A percentile compares a stretch with the other conserved stretches of the same genome.
Conservation (phyloP, 1,139 yeast genomes). For the Saccharomyces uvarum region DNA sequence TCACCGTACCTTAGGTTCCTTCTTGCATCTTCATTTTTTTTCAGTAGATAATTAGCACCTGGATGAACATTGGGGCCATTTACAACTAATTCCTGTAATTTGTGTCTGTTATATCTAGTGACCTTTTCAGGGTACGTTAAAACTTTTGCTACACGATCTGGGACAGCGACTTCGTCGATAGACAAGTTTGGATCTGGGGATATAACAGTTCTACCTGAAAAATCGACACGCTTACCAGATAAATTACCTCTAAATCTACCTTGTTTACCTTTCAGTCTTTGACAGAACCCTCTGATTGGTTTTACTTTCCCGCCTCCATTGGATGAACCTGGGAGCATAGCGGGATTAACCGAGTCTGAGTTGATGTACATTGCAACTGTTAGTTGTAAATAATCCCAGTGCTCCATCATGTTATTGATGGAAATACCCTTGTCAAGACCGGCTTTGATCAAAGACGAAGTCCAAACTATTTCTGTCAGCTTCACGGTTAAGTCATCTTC, state of each 20-base stretch:
- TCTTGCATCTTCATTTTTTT: conserved; percentile 77
- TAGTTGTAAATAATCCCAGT: conserved; percentile 94
- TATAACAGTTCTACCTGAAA: conserved; percentile 95
- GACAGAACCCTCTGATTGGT: conserved; percentile 95
- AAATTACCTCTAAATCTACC: conserved; percentile 97
- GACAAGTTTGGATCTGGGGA: conserved; percentile 96
- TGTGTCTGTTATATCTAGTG: conserved; percentile 75
- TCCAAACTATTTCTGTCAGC: conserved; percentile 93
- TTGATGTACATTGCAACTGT: conserved; percentile 97
- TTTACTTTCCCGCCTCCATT: conserved; percentile 58
- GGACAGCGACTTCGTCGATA: conserved; percentile 97
- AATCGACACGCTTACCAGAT: conserved; percentile 97
- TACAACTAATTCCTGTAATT: conserved; percentile 61
- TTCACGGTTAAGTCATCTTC: conserved; percentile 97
- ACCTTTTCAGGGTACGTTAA: conserved; percentile 94
- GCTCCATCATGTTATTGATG: conserved; percentile 89
- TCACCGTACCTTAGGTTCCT: conserved; percentile 88
- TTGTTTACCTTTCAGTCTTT: conserved; percentile 94
- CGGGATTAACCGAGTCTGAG: conserved; percentile 87
- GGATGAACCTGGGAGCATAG: conserved; percentile 55
- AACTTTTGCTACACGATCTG: conserved; percentile 92
- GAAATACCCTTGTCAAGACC: conserved; percentile 94
- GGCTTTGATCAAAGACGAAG: conserved; percentile 83
- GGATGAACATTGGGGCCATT: conserved; percentile 91
- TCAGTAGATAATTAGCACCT: conserved; percentile 88